Base-by-base conservation (phyloP, 2,329 filamentous ascomycete species). In the Sporothrix inflata region DNA sequence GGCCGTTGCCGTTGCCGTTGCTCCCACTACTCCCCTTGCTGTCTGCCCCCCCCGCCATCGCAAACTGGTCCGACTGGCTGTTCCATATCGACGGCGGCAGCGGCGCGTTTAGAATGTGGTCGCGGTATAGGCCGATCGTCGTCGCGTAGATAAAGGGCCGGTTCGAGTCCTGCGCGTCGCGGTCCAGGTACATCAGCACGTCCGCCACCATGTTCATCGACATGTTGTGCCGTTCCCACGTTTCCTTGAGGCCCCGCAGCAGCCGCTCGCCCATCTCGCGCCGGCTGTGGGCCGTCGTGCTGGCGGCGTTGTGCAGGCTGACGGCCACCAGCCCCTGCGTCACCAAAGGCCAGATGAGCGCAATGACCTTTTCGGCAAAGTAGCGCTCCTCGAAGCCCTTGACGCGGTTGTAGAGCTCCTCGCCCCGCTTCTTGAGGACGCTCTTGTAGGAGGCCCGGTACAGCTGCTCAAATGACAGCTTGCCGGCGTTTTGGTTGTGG, bases 381-480 rank as follows among this genome's bases (percentile, higher is more conserved):
- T 95, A 97, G 74, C 89, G 83, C 77, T 91, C 87, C 81, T 98
- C 95, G 71, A 97, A 94, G 1, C 89, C 83, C 77, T 91, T 92
- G 66, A 98, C 94, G 11, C 88, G 86, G 5, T 92, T 87, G 81
- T 98, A 98, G 1, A 99, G 86, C 12, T 90, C 85, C 45, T 92
- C 89, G 34, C 94, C 94, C 76, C 94, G 91, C 83, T 95, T 97
- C 81, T 92, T 92, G 47, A 98, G 84, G 0, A 98, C 95, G 24
- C 98, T 93, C 80, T 96, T 95, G 83, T 99, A 99, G 5, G 94
- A 93, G 71, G 92, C 92, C 72, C 96, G 92, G 82, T 99, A 99
- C 0, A 99, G 88, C 78, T 97, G 92, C 81, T 99, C 96, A 83
- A 98, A 99, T 0, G 94, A 97, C 2, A 99, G 88, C 19, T 88